These are phyloP conservation scores for Aureobasidium sp. DNA, from an alignment of 2,329 filamentous ascomycete genomes.

Conservation along the genomic window DNA sequence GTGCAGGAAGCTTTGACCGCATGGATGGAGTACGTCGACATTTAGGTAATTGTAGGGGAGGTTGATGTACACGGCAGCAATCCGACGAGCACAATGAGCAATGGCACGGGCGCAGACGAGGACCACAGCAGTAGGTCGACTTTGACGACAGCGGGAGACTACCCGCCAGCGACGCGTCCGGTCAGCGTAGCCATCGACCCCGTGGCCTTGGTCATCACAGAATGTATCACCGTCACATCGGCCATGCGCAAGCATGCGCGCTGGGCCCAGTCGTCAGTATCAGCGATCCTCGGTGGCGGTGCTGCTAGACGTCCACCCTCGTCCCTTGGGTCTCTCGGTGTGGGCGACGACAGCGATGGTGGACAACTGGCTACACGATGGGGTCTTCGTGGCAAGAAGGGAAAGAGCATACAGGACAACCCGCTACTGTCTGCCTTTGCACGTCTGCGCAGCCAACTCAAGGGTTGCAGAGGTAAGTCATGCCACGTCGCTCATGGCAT, in stretches of 20 bases:
- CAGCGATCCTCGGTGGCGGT: conserved; percentile 80
- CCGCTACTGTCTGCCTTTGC: conserved; percentile 94
- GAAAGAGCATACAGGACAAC: conserved; percentile 95
- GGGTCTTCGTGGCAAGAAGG: conserved; percentile 90
- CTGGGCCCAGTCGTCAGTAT: conserved; percentile 92
- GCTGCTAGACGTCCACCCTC: conserved; percentile 15
- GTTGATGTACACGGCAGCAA: background rate
- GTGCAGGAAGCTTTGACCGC: conserved; percentile 9
- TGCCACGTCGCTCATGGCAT: background rate
- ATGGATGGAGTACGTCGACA: background rate
- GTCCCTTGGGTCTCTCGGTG: conserved; percentile 9
- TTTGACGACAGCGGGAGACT: background rate
- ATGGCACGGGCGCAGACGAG: conserved; percentile 4
- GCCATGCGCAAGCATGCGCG: conserved; percentile 96
- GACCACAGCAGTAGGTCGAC: background rate
- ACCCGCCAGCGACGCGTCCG: conserved; percentile 4
- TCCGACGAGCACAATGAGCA: conserved; percentile 1
- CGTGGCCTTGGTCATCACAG: conserved; percentile 72
- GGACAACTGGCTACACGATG: conserved; percentile 65
- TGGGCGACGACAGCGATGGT: conserved; percentile 16
- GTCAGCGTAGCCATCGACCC: conserved; percentile 32
- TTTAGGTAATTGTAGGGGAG: background rate
- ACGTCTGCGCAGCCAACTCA: conserved; percentile 77
- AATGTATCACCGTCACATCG: conserved; percentile 97
- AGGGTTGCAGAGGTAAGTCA: conserved; percentile 67